Conservation (phyloP, 2,329 filamentous ascomycete genomes). For the Penicillium sp. region DNA sequence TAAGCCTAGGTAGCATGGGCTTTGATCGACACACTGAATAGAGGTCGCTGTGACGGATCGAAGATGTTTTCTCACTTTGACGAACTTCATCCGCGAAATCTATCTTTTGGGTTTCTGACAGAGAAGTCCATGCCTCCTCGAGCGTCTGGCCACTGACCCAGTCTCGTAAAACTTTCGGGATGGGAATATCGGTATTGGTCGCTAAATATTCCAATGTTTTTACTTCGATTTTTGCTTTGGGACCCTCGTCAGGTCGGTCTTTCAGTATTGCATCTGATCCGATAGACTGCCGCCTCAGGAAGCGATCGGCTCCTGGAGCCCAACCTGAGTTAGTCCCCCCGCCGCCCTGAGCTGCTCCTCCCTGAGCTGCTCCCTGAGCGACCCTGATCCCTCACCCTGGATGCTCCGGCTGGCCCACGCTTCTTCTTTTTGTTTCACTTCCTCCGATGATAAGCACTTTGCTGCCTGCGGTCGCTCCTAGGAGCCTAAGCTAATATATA, state of each 20-base stretch:
- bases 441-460: conserved; percentile 6
- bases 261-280: conserved; percentile 10
- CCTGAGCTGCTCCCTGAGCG: too few relatives aligned
- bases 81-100: not conserved
- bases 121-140: conserved; percentile 6
- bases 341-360: too few relatives aligned
- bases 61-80: conserved; percentile 7
- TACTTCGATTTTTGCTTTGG: conserved; percentile 7
- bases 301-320: too few relatives aligned
- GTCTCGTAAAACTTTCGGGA: conserved; percentile 5
- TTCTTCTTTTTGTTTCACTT: not conserved
- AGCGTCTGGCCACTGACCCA: conserved; percentile 10
- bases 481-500: not conserved
- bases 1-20: conserved; percentile 13
- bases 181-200: conserved; percentile 1
- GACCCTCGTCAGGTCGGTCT: conserved; percentile 7
- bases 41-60: conserved; percentile 16
- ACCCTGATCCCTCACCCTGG: not conserved
- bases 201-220: conserved; percentile 3
- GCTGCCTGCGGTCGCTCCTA: conserved; percentile 6
- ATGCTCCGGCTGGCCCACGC: conserved; percentile 3
- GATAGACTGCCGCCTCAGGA: too few relatives aligned
- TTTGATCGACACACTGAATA: conserved; percentile 17
- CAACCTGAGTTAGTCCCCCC: too few relatives aligned
- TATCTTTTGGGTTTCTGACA: conserved; percentile 7